Evolutionary conservation across 1,284 basidiomycete species (phyloP), one percentile per base, ranked within the genome.

Genomic region (Trichosporon faecale): DNA sequence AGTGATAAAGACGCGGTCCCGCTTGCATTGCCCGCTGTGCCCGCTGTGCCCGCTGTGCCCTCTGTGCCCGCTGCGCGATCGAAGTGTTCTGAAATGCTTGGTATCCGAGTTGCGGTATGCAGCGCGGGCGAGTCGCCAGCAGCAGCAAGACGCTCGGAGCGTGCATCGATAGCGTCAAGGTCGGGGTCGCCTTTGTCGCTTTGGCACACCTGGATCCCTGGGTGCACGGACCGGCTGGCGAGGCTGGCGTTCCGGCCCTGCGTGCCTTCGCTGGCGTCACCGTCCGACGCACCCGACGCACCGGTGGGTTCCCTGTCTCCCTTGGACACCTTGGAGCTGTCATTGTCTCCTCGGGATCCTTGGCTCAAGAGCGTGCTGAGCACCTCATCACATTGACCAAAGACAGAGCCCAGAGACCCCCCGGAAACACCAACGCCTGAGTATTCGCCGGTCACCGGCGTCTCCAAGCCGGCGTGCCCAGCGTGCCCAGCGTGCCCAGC

Each of bases 191-290:
- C n/a, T n/a, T n/a, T n/a, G 35, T 37, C 35, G 35, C 35, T 37
- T 46, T 21, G 40, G 12, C 6, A 44, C 9, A 2, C 44, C 5
- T 1, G 11, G 25, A 27, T n/a, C 29, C 57, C 57, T 61, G 18
- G 27, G 8, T 31, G 57, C 57, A 61, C 57, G 57, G 57, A 31
- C 57, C 57, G 27, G 57, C 27, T 61, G 57, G 57, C 55, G 55
- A 27, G 2, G 11, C 23, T 27, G 11, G 4, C 55, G 14, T 7
- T 60, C 18, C 23, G 3, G 27, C 55, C 49, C 23, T 52, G 49
- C 16, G 5, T 5, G 8, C 49, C 49, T 25, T 52, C 21, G 49
- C 49, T 52, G 18, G 49, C 49, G 49, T 52, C 49, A 52, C 49
- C 49, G 23, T 25, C 23, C 21, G 8, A 9, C 21, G 49, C 49